Percentiles rank a stretch among this genome's conserved stretches.
These are phyloP conservation scores for Rhytidiadelphus loreus DNA, from an alignment of 225 moss, liverwort and hornwort genomes.

Conservation along the genomic window DNA sequence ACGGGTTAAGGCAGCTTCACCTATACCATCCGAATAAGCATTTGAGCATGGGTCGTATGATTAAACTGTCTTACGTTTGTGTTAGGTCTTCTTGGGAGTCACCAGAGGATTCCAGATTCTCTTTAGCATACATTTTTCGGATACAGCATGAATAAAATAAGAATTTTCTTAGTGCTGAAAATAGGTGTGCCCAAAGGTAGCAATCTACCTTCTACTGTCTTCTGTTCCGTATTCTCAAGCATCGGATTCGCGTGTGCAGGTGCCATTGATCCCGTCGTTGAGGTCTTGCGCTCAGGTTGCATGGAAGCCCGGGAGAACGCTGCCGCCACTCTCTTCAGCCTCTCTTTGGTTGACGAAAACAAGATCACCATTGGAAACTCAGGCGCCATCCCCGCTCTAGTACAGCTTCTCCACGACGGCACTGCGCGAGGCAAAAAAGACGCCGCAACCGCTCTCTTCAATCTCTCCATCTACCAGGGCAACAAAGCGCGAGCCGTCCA, in stretches of 20 bases:
- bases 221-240: neutral
- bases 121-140: neutral
- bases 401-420: conserved; percentile 58
- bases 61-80: neutral
- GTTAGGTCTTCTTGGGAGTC: neutral
- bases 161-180: neutral
- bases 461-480: conserved; percentile 73
- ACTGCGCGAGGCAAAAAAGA: conserved; percentile 82
- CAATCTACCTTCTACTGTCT: neutral
- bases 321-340: conserved; percentile 78
- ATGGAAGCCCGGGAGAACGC: conserved; percentile 86
- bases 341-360: conserved; percentile 68
- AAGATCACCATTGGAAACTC: conserved; percentile 68
- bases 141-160: no score
- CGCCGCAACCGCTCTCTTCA: conserved; percentile 83
- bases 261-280: conserved; percentile 77
- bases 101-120: neutral
- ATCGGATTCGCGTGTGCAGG: neutral
- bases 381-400: conserved; percentile 70
- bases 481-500: conserved; percentile 71
- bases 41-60: neutral
- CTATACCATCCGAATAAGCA: neutral
- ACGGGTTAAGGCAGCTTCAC: neutral
- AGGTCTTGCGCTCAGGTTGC: conserved; percentile 56
- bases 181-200: neutral